phyloP scores from a whole-genome alignment of 768 basidiomycete species.

The Sarcomyxa edulis region DNA sequence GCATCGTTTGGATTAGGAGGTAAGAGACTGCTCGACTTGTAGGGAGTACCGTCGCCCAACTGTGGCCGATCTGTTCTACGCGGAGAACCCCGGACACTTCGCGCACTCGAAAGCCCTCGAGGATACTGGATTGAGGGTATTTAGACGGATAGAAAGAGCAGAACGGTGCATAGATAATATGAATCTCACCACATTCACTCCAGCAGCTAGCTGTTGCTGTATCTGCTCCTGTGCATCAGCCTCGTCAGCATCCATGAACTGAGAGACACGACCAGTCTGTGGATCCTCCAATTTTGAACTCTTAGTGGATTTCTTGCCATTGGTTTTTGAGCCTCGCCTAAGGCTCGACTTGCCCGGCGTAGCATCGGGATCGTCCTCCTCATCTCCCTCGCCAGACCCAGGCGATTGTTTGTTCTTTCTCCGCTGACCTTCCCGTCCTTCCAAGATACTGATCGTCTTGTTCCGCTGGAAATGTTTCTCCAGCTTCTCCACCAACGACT shows the following conservation, averaged over 20 bases:
- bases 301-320: conserved; percentile 20
- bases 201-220: conserved; percentile 76
- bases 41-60: conserved; percentile 32
- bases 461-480: conserved; percentile 80
- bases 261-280: conserved; percentile 57
- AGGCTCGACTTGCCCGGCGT: conserved; percentile 54
- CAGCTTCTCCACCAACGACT: conserved; percentile 71
- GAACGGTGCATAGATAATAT: background rate
- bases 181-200: conserved; percentile 57
- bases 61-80: conserved; percentile 47
- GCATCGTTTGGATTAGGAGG: conserved; percentile 39
- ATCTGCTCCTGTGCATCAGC: conserved; percentile 81
- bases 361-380: conserved; percentile 46
- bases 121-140: conserved; percentile 56
- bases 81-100: conserved; percentile 68
- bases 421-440: conserved; percentile 53
- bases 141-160: too few relatives aligned
- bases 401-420: conserved; percentile 15
- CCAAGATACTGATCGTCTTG: conserved; percentile 81
- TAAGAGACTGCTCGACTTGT: conserved; percentile 36
- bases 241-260: conserved; percentile 89
- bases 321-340: conserved; percentile 25
- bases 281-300: conserved; percentile 27
- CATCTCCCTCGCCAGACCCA: conserved; percentile 16
- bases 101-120: conserved; percentile 54